Conservation (phyloP, 495 filamentous ascomycete species). For the Beverwykella pulmonaria region DNA sequence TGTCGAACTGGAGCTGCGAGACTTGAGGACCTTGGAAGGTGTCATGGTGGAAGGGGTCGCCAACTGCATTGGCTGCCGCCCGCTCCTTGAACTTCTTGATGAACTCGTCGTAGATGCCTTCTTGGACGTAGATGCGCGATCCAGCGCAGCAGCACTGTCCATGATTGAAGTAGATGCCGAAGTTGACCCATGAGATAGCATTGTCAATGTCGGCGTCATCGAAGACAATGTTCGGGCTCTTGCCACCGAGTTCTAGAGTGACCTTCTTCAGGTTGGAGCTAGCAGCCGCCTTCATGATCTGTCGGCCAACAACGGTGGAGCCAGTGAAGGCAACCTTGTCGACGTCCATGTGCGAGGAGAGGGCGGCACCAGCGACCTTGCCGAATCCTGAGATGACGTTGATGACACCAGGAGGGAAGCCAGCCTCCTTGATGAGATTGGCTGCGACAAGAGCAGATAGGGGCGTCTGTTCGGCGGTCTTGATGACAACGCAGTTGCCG, state of each 20-base stretch:
- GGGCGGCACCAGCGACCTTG: conserved; percentile 84
- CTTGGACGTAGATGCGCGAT: conserved; percentile 93
- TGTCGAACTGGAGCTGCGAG: conserved; percentile 91
- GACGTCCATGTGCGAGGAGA: conserved; percentile 93
- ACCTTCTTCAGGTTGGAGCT: conserved; percentile 98
- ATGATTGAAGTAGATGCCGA: conserved; percentile 98
- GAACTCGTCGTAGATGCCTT: conserved; percentile 95
- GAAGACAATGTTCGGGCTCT: conserved; percentile 98
- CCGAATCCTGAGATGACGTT: conserved; percentile 96
- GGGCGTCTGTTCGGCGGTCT: conserved; percentile 96
- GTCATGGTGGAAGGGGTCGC: conserved; percentile 81
- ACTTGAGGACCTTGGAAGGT: conserved; percentile 99
- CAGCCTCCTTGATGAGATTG: conserved; percentile 85
- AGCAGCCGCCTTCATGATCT: conserved; percentile 95
- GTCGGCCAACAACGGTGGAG: conserved; percentile 85
- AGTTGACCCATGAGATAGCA: conserved; percentile 97
- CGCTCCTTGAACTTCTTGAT: conserved; percentile 84
- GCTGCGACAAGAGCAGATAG: conserved; percentile 82
- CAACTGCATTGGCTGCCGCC: conserved; percentile 78
- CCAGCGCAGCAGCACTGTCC: conserved; percentile 98
- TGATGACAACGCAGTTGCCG: conserved; percentile 88
- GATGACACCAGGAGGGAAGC: conserved; percentile 93
- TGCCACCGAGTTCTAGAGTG: conserved; percentile 96
- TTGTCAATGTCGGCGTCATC: conserved; percentile 94
- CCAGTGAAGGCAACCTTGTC: conserved; percentile 99